Base-by-base conservation (phyloP, 805 yeast genomes). In the Tetrapisispora nanseiensis region DNA sequence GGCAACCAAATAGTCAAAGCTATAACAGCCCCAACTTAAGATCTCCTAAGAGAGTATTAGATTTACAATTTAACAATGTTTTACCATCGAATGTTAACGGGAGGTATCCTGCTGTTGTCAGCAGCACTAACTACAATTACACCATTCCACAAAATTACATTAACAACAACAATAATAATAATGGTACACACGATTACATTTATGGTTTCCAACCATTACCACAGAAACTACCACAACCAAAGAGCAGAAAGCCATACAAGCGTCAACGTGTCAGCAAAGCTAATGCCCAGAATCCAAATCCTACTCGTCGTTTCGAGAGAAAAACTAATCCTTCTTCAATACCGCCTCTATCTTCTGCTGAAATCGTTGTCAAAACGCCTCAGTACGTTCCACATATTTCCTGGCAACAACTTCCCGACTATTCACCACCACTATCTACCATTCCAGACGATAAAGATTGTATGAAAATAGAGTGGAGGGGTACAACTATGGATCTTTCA, bases 381-480 rank as follows among this genome's bases (percentile, higher is more conserved):
- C 54, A 56, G 12, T 54, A 54, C 21, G 67, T 67, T 38, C 67
- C 73, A n/a, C 71, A 73, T 43, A 64, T 70, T 47, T 77, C 76
- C 43, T 85, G 84, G 71, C 82, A 79, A 57, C 66, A 77, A 22
- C 66, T 89, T 43, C 87, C 87, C 29, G 95, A 87, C 62, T 86
- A 71, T 62, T 78, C 86, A n/a, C 97, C 97, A 3, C 70, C 82
- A 16, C 51, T 76, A 12, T 54, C 69, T 2, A 70, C 82, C 1
- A 68, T 89, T 47, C 94, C 95, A 5, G 36, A 41, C 8, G 76
- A 69, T 49, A 80, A 78, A 54, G 67, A 73, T 43, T 78, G 86
- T 50, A 70, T 89, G 52, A 82, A 82, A 57, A 84, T 94, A 28
- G 97, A 90, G 62, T 90, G 98, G 98, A 90, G 89, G 67, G 98